Percentiles rank a stretch among this genome's conserved stretches.
Evolutionary conservation across 306 rosid genomes (phyloP).

Genomic region (Lathyrus aphaca): DNA sequence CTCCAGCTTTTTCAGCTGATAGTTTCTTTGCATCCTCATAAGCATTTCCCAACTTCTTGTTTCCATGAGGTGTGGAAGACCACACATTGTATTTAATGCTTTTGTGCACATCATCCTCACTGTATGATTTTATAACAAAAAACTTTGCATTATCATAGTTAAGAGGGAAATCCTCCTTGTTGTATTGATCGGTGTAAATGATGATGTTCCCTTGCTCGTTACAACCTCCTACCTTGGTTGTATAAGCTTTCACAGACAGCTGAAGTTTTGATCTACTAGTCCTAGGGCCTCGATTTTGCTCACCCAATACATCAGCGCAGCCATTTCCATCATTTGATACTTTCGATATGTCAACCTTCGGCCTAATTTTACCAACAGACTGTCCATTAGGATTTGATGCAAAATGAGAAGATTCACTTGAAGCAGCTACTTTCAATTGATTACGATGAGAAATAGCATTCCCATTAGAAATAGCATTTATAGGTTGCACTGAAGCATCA

Average conservation of each 20-base stretch:
- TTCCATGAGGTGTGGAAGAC: conserved; percentile 97
- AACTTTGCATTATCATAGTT: conserved; percentile 73
- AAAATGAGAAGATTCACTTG: conserved; percentile 59
- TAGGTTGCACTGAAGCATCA: conserved; percentile 50
- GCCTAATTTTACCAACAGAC: conserved; percentile 56
- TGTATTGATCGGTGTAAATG: conserved; percentile 74
- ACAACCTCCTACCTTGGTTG: conserved; percentile 74
- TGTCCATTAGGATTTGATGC: conserved; percentile 62
- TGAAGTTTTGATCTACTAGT: conserved; percentile 63
- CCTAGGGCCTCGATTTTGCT: conserved; percentile 94
- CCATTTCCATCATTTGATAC: conserved; percentile 51
- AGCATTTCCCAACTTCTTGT: conserved; percentile 77
- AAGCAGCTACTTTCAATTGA: conserved; percentile 53
- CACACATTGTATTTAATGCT: conserved; percentile 94
- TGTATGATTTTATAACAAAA: conserved; percentile 92
- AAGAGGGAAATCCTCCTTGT: conserved; percentile 72
- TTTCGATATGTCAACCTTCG: conserved; percentile 56
- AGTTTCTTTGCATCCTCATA: conserved; percentile 74
- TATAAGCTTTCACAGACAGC: conserved; percentile 67
- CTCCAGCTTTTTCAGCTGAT: conserved; percentile 60
- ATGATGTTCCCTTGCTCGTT: conserved; percentile 72
- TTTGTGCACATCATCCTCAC: conserved; percentile 98
- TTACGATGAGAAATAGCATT: conserved; percentile 51
- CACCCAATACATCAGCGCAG: conserved; percentile 66
- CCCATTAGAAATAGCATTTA: conserved; percentile 58